phyloP scores from a whole-genome alignment of 176 grass and related monocot species.

The Olyra latifolia region DNA sequence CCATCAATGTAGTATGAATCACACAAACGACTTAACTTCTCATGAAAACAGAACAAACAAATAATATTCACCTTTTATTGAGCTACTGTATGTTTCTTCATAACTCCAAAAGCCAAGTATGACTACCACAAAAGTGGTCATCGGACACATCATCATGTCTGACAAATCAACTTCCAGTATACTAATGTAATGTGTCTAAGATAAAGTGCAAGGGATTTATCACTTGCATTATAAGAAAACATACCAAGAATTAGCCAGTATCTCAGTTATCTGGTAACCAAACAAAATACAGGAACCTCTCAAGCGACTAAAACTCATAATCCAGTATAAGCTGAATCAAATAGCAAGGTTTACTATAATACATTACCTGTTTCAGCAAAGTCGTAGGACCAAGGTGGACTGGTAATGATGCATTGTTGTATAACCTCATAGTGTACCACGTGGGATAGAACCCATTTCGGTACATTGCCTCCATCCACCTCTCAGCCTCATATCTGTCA shows the following conservation, averaged over 20 bases:
- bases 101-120: not conserved
- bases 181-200: slow-evolving; percentile 6
- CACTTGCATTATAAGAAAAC: slow-evolving; percentile 28
- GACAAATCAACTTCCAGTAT: not conserved
- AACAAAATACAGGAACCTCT: slow-evolving; percentile 29
- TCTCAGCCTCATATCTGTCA: slow-evolving; percentile 74
- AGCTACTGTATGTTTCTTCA: not conserved
- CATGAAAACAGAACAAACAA: not conserved
- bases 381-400: slow-evolving; percentile 15
- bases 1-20: not conserved
- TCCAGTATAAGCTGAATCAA: slow-evolving; percentile 20
- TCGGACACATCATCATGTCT: not conserved
- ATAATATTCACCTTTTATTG: slow-evolving; percentile 16
- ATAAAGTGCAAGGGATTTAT: slow-evolving; percentile 25
- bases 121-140: not conserved
- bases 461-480: slow-evolving; percentile 79
- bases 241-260: slow-evolving; percentile 8
- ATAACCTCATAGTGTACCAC: slow-evolving; percentile 72
- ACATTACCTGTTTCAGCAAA: slow-evolving; percentile 36
- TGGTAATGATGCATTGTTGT: slow-evolving; percentile 41
- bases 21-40: slow-evolving; percentile 2
- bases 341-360: slow-evolving; percentile 10
- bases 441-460: slow-evolving; percentile 78
- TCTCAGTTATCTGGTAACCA: slow-evolving; percentile 7
- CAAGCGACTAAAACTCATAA: slow-evolving; percentile 23